Percentiles rank a stretch among this genome's conserved stretches.
Conservation (phyloP, 2,329 filamentous ascomycete species). For the Coleophoma eucalyptorum region DNA sequence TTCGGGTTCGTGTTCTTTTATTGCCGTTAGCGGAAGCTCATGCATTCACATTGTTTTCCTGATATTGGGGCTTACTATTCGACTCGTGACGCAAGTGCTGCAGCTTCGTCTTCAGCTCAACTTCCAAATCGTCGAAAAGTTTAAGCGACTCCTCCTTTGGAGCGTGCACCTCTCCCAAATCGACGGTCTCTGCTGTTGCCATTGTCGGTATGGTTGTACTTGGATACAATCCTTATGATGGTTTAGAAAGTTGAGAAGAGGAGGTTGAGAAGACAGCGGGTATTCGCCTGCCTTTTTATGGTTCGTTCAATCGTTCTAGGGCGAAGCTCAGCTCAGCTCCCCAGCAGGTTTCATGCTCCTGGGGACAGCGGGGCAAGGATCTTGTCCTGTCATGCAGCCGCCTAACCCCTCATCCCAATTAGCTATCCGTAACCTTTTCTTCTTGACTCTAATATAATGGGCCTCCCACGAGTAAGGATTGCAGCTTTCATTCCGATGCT, state of each 20-base stretch:
- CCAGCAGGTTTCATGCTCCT: neutral
- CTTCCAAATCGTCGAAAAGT: slow-evolving; percentile 43
- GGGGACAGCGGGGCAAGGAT: neutral
- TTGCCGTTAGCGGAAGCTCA: too few species aligned
- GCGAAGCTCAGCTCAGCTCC: neutral
- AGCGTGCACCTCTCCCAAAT: slow-evolving; percentile 34
- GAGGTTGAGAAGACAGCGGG: neutral
- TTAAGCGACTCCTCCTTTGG: slow-evolving; percentile 47
- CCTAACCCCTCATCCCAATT: neutral
- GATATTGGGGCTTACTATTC: slow-evolving; percentile 30
- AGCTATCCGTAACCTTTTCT: too few species aligned
- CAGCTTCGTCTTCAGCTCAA: slow-evolving; percentile 47
- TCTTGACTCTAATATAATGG: too few species aligned
- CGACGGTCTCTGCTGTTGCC: slow-evolving; percentile 43
- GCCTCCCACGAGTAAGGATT: too few species aligned
- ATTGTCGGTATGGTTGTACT: slow-evolving; percentile 10
- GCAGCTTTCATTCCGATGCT: too few species aligned
- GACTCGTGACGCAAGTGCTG: slow-evolving; percentile 44
- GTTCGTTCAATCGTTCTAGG: neutral
- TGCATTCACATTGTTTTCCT: too few species aligned
- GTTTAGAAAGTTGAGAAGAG: neutral
- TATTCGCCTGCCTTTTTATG: neutral
- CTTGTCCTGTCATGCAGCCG: neutral
- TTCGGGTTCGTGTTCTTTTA: slow-evolving; percentile 47
- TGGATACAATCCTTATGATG: neutral